Evolutionary conservation across 352 stramenopile genomes (phyloP).

Genomic region (Pythium volutum): DNA sequence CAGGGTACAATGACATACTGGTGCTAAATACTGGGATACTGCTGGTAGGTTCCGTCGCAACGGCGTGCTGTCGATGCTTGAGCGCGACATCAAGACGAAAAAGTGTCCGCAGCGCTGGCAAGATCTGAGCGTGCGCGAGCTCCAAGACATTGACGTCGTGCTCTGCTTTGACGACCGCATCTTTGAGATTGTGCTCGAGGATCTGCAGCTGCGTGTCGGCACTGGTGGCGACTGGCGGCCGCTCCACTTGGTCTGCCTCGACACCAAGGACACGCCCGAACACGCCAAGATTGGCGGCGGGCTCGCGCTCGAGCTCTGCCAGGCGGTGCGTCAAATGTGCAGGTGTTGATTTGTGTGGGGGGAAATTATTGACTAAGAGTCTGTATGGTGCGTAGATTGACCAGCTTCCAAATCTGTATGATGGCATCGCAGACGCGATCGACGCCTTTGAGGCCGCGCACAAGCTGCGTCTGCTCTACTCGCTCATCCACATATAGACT

Average conservation of each 20-base stretch:
- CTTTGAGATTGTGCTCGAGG: slow-evolving; percentile 86
- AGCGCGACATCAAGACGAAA: slow-evolving; percentile 87
- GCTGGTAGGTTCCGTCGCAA: slow-evolving; percentile 71
- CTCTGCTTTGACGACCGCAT: slow-evolving; percentile 91
- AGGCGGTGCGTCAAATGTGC: slow-evolving; percentile 34
- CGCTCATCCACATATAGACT: slow-evolving; percentile 54
- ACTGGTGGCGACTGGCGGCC: slow-evolving; percentile 47
- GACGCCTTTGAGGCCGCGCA: slow-evolving; percentile 55
- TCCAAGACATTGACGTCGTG: slow-evolving; percentile 78
- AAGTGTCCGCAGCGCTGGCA: slow-evolving; percentile 83
- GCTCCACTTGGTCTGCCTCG: slow-evolving; percentile 83
- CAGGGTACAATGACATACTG: no score
- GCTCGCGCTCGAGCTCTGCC: slow-evolving; percentile 73
- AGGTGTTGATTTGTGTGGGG: background rate
- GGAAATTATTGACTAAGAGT: background rate
- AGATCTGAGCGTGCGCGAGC: slow-evolving; percentile 66
- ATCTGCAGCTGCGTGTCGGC: slow-evolving; percentile 59
- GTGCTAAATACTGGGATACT: no score
- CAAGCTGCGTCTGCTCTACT: slow-evolving; percentile 66
- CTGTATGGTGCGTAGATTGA: slow-evolving; percentile 42
- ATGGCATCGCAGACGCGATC: slow-evolving; percentile 50
- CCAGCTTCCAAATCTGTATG: slow-evolving; percentile 37
- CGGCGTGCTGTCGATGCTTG: slow-evolving; percentile 82
- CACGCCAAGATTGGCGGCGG: slow-evolving; percentile 82
- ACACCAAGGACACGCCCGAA: slow-evolving; percentile 86